Evolutionary conservation across 805 yeast species (phyloP).

Genomic region (Cyberlindnera amylophila): DNA sequence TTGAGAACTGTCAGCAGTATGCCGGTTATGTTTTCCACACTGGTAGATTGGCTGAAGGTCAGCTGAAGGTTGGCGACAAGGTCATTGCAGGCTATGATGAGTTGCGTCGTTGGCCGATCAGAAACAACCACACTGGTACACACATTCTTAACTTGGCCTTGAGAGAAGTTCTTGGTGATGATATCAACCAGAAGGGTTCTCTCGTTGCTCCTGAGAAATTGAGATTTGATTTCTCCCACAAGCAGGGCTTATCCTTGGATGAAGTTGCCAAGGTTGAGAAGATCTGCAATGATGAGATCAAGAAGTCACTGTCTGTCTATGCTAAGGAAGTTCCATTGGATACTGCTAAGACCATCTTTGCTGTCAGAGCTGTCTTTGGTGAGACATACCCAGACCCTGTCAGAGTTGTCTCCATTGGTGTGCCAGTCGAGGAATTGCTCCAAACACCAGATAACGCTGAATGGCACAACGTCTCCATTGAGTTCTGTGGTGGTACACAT

Average conservation of each 20-base stretch:
- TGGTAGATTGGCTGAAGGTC: slow-evolving; percentile 79
- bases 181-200: slow-evolving; percentile 94
- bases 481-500: slow-evolving; percentile 99
- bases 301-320: slow-evolving; percentile 66
- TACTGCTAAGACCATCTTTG: slow-evolving; percentile 68
- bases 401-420: slow-evolving; percentile 94
- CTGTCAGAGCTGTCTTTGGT: slow-evolving; percentile 97
- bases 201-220: slow-evolving; percentile 92
- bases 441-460: slow-evolving; percentile 64
- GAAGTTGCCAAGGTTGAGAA: slow-evolving; percentile 77
- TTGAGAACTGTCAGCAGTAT: slow-evolving; percentile 85
- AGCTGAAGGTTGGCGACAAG: slow-evolving; percentile 58
- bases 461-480: slow-evolving; percentile 80
- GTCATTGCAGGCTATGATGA: slow-evolving; percentile 89
- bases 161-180: slow-evolving; percentile 80
- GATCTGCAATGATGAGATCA: slow-evolving; percentile 68
- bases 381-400: slow-evolving; percentile 99
- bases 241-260: slow-evolving; percentile 68
- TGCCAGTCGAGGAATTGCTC: slow-evolving; percentile 77
- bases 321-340: slow-evolving; percentile 78
- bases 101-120: slow-evolving; percentile 91
- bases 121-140: slow-evolving; percentile 98
- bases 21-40: slow-evolving; percentile 96
- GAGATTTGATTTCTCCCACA: slow-evolving; percentile 94
- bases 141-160: slow-evolving; percentile 89